Percentiles rank a stretch among this genome's conserved stretches.
Evolutionary conservation across 495 filamentous ascomycete genomes (phyloP).

Genomic region (Penicillium flavigenum): DNA sequence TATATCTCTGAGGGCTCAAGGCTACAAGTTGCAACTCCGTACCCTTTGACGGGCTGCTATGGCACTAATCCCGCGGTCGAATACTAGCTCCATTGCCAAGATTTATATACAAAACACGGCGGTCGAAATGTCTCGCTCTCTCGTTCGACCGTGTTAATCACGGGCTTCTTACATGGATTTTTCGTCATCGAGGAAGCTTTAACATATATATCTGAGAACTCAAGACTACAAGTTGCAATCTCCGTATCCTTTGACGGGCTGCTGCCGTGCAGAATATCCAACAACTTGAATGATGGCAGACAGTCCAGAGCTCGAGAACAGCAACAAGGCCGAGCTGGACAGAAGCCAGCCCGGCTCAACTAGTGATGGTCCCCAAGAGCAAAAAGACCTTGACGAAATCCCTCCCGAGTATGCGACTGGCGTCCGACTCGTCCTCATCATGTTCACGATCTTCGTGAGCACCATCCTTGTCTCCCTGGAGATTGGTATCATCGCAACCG

Average conservation of each 20-base stretch:
- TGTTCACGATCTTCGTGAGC: slow-evolving; percentile 36
- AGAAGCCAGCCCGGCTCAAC: slow-evolving; percentile 1
- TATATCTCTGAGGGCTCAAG: no score
- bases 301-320: background rate
- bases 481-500: slow-evolving; percentile 39
- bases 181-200: slow-evolving; percentile 30
- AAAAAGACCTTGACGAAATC: slow-evolving; percentile 2
- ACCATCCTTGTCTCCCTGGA: slow-evolving; percentile 46
- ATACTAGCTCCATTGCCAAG: no score
- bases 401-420: slow-evolving; percentile 11
- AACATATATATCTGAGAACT: slow-evolving; percentile 18
- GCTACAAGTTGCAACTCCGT: no score
- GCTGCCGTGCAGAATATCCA: slow-evolving; percentile 2
- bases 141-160: no score
- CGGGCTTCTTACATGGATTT: no score
- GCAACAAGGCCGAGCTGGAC: background rate
- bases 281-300: slow-evolving; percentile 4
- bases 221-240: slow-evolving; percentile 6
- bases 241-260: background rate
- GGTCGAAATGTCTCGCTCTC: no score
- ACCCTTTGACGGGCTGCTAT: no score
- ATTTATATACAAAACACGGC: no score
- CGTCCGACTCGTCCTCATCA: slow-evolving; percentile 3
- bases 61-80: no score
- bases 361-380: slow-evolving; percentile 2